phyloP scores from a whole-genome alignment of 768 basidiomycete species.

The Auriscalpium microsporum region DNA sequence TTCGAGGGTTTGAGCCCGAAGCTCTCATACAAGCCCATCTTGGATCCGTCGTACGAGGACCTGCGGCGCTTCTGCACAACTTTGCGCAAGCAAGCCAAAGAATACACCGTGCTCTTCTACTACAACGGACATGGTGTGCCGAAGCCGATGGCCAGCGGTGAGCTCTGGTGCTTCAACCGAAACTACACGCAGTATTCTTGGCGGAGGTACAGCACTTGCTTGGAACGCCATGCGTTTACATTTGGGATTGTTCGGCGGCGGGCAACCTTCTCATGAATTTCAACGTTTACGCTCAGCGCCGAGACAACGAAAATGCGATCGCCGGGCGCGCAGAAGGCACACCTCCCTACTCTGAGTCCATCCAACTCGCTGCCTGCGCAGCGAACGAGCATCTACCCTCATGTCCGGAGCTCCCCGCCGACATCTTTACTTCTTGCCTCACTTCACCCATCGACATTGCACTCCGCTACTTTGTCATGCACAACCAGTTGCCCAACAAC shows the following conservation, averaged over 20 bases:
- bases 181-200: constrained; percentile 92
- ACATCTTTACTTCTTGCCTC: constrained; percentile 94
- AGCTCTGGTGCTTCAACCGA: constrained; percentile 98
- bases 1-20: constrained; percentile 94
- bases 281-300: constrained; percentile 65
- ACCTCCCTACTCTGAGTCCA: constrained; percentile 74
- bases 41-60: constrained; percentile 94
- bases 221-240: constrained; percentile 91
- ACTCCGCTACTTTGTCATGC: constrained; percentile 87
- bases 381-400: constrained; percentile 89
- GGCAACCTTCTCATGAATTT: constrained; percentile 90
- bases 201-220: constrained; percentile 92
- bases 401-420: constrained; percentile 93
- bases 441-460: constrained; percentile 99
- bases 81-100: constrained; percentile 81
- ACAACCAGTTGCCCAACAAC: constrained; percentile 74
- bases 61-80: constrained; percentile 78
- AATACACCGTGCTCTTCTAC: constrained; percentile 91
- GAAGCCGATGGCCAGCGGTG: constrained; percentile 89
- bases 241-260: constrained; percentile 99
- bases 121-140: constrained; percentile 99
- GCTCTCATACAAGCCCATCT: constrained; percentile 87
- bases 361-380: constrained; percentile 92
- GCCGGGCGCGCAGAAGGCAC: constrained; percentile 50
- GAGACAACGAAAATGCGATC: constrained; percentile 56